Percentiles rank a stretch among this genome's conserved stretches.
These are phyloP conservation scores for Xylaria digitata DNA, from an alignment of 2,329 filamentous ascomycete species.

Conservation along the genomic window DNA sequence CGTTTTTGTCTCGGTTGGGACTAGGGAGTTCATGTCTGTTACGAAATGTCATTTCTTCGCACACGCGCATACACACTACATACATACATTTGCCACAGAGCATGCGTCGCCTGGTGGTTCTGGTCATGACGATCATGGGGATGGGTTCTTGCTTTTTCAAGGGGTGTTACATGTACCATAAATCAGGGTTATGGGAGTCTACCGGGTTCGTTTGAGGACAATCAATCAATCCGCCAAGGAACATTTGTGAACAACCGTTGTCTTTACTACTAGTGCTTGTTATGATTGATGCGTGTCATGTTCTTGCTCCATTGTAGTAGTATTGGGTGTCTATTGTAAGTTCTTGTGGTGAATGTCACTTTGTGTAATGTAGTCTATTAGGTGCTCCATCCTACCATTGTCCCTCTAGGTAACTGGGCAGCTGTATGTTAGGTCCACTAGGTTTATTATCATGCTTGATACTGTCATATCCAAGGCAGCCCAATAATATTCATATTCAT, in stretches of 20 bases:
- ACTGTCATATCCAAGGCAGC: too few relatives aligned
- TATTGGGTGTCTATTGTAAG: neutral
- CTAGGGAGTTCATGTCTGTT: constrained; percentile 51
- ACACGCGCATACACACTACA: constrained; percentile 35
- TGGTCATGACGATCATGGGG: constrained; percentile 52
- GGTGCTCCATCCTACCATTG: too few relatives aligned
- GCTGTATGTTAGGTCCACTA: too few relatives aligned
- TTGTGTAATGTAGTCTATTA: too few relatives aligned
- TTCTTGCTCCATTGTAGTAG: neutral
- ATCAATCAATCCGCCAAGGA: constrained; percentile 47
- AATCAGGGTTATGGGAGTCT: constrained; percentile 48
- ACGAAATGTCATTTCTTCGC: constrained; percentile 51
- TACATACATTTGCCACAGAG: constrained; percentile 44
- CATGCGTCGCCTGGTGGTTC: constrained; percentile 46
- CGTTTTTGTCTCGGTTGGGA: constrained; percentile 61
- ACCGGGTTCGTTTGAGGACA: constrained; percentile 48
- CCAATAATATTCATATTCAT: too few relatives aligned
- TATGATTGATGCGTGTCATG: neutral
- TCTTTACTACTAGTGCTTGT: constrained; percentile 6
- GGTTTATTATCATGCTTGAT: too few relatives aligned
- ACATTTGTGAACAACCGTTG: constrained; percentile 40
- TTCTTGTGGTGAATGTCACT: too few relatives aligned
- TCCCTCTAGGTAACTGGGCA: too few relatives aligned
- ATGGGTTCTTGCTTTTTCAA: constrained; percentile 48
- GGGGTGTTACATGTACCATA: constrained; percentile 53